Evolutionary conservation across 2,329 filamentous ascomycete species (phyloP).

Genomic region (Fusarium dlaminii): DNA sequence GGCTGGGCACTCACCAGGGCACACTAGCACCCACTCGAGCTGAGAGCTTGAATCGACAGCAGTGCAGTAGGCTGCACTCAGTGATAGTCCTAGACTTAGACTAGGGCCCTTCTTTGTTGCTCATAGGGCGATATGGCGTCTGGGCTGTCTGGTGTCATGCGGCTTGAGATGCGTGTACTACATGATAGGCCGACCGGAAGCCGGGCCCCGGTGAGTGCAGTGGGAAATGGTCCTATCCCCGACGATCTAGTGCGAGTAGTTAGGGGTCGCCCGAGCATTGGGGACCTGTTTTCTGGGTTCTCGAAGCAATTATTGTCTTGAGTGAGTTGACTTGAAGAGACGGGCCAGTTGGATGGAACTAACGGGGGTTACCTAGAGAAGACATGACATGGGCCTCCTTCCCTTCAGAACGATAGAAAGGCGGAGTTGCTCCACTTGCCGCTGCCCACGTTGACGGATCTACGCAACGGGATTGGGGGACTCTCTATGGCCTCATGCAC

Average conservation of each 20-base stretch:
- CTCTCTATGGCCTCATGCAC: conserved; percentile 8
- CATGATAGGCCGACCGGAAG: conserved; percentile 20
- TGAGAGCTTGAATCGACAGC: conserved; percentile 19
- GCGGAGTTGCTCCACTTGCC: conserved; percentile 30
- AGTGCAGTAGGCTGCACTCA: conserved; percentile 13
- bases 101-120: conserved; percentile 14
- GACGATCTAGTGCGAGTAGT: neutral
- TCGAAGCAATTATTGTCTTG: conserved; percentile 6
- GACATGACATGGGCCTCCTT: neutral
- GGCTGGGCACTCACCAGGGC: conserved; percentile 30
- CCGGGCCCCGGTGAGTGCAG: conserved; percentile 8
- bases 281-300: neutral
- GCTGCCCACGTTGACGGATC: conserved; percentile 28
- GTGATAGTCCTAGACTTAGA: neutral
- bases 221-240: neutral
- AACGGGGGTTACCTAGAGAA: conserved; percentile 3
- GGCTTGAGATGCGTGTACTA: conserved; percentile 25
- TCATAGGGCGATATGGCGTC: neutral
- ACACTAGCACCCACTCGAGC: conserved; percentile 21
- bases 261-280: conserved; percentile 11
- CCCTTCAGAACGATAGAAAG: conserved; percentile 12
- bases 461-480: conserved; percentile 35
- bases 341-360: neutral
- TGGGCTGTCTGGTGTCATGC: conserved; percentile 1
- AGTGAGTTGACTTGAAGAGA: conserved; percentile 3